Base-by-base conservation (phyloP, 177 flowering plant species). In the Telopea speciosissima region DNA sequence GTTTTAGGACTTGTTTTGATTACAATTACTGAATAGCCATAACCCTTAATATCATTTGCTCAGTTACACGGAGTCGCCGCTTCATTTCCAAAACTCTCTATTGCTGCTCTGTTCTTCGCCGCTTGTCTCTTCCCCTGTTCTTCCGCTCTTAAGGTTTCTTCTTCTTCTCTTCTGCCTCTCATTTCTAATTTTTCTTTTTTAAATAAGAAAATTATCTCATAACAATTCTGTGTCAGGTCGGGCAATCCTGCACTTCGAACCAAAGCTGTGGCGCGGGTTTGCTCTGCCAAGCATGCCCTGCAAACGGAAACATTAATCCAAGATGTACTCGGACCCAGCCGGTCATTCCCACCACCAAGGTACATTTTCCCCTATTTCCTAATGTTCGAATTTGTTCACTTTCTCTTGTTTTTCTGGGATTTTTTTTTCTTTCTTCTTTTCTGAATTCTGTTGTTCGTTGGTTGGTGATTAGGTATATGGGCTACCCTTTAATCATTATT, bases 291-390 rank as follows among this genome's bases (percentile, higher is more conserved):
- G 82, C 93, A 3, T 95, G 97, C 69, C 11, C 81, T 0, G 89
- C 97, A 1, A 79, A 85, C 62, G 88, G 89, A n/a, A 87, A 85
- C 40, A 54, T 82, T 23, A 82, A 84, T 22, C 87, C 90, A 0
- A 82, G 90, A 62, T 95, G 99, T 74, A 88, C 96, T 63, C 82
- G 92, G 28, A 76, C 81, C 56, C 84, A 79, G 49, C 96, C 99
- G n/a, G 5, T 81, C 17, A 79, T 56, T 71, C 94, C 99, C 22
- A 60, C 76, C 61, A 78, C 93, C 8, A 80, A 88, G 90, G 99
- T 89, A 66, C 11, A 3, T 54, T 14, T 5, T 4, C 31, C 31
- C 31, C 4, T 28, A 28, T 28, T 28, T 28, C 31, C 31, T 28
- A 28, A 28, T 28, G 31, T 28, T 28, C 31, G 31, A 44, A 28